Percentiles rank a stretch among this genome's conserved stretches.
phyloP scores from a whole-genome alignment of 2,329 filamentous ascomycete species.

The Sphaceloma murrayae region DNA sequence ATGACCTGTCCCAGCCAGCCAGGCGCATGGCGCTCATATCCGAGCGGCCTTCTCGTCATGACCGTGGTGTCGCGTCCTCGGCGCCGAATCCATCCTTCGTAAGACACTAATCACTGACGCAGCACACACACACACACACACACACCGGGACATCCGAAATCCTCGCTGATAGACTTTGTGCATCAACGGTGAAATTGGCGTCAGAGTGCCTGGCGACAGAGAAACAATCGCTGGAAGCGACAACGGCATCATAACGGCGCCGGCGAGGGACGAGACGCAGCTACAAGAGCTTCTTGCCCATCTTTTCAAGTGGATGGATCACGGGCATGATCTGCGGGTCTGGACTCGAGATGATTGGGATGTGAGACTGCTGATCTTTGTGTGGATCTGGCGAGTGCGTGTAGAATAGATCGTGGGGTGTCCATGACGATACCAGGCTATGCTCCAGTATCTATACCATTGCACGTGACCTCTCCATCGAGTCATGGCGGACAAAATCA shows the following conservation, averaged over 20 bases:
- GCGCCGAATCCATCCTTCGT: too few species aligned
- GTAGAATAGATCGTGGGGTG: too few species aligned
- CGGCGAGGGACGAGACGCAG: neutral
- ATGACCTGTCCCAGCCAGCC: too few species aligned
- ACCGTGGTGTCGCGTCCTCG: too few species aligned
- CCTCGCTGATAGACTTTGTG: neutral
- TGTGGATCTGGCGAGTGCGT: too few species aligned
- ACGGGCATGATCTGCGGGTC: slow-evolving; percentile 1
- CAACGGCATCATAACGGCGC: neutral
- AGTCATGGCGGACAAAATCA: slow-evolving; percentile 7
- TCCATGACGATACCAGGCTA: too few species aligned
- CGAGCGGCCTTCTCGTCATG: too few species aligned
- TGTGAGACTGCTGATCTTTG: neutral
- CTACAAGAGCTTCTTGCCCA: neutral
- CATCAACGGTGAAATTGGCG: slow-evolving; percentile 14
- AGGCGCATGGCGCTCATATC: too few species aligned
- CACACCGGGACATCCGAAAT: neutral
- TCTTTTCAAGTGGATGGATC: neutral
- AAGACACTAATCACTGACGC: too few species aligned
- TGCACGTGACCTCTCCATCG: too few species aligned
- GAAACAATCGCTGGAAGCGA: slow-evolving; percentile 10
- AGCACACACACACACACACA: too few species aligned
- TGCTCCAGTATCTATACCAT: too few species aligned
- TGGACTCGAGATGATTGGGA: neutral
- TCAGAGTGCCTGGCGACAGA: slow-evolving; percentile 9